Evolutionary conservation across 768 basidiomycete genomes (phyloP), one percentile per base, ranked within the genome.

Genomic region (Mrakia hoshinonis): DNA sequence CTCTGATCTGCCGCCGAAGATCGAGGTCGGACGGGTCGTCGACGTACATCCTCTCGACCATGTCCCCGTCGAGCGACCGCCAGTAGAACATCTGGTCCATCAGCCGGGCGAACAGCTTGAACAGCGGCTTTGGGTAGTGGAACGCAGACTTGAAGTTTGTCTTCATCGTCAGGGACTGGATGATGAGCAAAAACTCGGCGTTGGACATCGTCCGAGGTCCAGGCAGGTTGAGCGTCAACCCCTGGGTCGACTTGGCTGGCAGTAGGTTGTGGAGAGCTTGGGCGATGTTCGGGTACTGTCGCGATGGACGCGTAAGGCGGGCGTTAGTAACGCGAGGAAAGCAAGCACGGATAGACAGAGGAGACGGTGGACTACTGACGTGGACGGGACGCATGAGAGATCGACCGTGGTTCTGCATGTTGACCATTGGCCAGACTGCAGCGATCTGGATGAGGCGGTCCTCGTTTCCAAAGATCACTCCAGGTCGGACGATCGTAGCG

Each of bases 301-400:
- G 10, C 52, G 75, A 2, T n/a, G 20, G 36, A 31, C 38, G 22
- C 15, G 38, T 29, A 13, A 67, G 5, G 4, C 15, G 38, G n/a
- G 29, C 24, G 24, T n/a, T 38, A 24, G 24, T 5, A 36, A 34
- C 43, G 46, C 29, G 12, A 54, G 13, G n/a, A 54, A 10, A 24
- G 18, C 5, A 70, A 70, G 4, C 4, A 22, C 12, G 15, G 15
- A 69, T 36, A 20, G 34, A 22, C 5, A 67, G 74, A 68, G 73
- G 65, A 29, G 3, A 1, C 5, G 29, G 65, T 55, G 71, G 73
- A 69, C 10, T 60, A 82, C 87, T 80, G 82, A 91, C 91, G 84
- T 97, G 93, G 58, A 89, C 91, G 0, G 96, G 96, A 43, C 92
- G 89, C 79, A 90, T 86, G 81, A 85, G 86, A 29, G 96, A 94